A percentile compares a stretch with the other conserved stretches of the same genome.
phyloP scores from a whole-genome alignment of 1,284 basidiomycete genomes.

The Mrakiaceae sp. region DNA sequence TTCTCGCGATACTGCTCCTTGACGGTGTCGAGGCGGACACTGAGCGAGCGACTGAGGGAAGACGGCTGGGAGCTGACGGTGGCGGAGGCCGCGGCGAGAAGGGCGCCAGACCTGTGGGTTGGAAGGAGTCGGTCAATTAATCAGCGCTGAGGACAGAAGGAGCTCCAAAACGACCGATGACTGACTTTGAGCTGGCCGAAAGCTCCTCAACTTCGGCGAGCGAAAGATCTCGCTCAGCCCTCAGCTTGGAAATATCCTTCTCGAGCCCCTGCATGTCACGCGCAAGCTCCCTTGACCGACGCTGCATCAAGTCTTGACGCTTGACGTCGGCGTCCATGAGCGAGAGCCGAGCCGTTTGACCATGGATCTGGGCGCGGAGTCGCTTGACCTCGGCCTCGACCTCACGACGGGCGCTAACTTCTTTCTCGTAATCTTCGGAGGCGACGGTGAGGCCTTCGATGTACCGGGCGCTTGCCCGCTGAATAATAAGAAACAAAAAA shows the following conservation, averaged over 20 bases:
- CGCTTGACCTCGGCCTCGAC: conserved; percentile 83
- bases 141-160: not conserved
- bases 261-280: conserved; percentile 68
- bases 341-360: conserved; percentile 76
- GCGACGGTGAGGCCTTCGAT: conserved; percentile 85
- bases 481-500: conserved; percentile 12
- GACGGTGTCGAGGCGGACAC: conserved; percentile 76
- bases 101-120: not conserved
- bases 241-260: conserved; percentile 72
- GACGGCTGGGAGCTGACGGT: not conserved
- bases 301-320: conserved; percentile 63
- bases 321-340: conserved; percentile 66
- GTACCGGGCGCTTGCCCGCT: conserved; percentile 81
- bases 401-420: conserved; percentile 72
- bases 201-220: conserved; percentile 90
- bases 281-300: conserved; percentile 65
- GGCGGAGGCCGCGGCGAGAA: conserved; percentile 35
- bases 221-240: conserved; percentile 78
- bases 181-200: conserved; percentile 17
- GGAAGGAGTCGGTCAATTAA: not conserved
- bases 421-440: conserved; percentile 83
- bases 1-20: conserved; percentile 79
- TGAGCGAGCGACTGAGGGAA: conserved; percentile 58
- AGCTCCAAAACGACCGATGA: not conserved
- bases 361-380: conserved; percentile 70